A percentile compares a stretch with the other conserved stretches of the same genome.
These are phyloP conservation scores for Mycena capillaripes DNA, from an alignment of 768 basidiomycete species.

Conservation along the genomic window DNA sequence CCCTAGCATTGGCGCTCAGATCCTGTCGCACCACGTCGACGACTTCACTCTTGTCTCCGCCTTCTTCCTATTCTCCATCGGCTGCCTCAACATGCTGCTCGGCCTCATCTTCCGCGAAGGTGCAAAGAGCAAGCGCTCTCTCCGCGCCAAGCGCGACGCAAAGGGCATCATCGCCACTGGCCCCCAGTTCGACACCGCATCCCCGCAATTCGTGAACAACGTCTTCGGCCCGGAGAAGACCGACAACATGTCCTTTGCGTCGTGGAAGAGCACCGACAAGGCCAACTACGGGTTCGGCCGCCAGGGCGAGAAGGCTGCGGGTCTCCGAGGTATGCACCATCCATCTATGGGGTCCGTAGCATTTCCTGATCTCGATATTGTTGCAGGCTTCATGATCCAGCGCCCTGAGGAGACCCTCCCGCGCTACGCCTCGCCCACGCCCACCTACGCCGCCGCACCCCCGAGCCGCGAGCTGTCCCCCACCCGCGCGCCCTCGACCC, in stretches of 20 bases:
- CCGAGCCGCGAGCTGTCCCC: constrained; percentile 3
- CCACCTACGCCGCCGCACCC: constrained; percentile 28
- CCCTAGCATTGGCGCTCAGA: constrained; percentile 72
- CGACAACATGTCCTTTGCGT: constrained; percentile 29
- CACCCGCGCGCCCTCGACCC: constrained; percentile 15
- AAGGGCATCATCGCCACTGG: constrained; percentile 65
- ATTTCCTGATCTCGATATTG: neutral
- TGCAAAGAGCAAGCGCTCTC: constrained; percentile 75
- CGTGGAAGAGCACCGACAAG: constrained; percentile 54
- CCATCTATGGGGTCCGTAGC: neutral
- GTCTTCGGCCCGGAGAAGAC: constrained; percentile 46
- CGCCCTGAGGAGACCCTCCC: constrained; percentile 72
- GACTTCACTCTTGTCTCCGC: constrained; percentile 89
- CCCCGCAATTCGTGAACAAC: constrained; percentile 52
- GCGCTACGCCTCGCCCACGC: constrained; percentile 60
- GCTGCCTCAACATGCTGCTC: constrained; percentile 85
- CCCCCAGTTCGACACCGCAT: constrained; percentile 51
- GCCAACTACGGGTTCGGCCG: constrained; percentile 82
- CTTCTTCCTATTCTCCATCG: constrained; percentile 87
- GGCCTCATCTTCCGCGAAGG: constrained; percentile 84
- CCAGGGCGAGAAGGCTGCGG: constrained; percentile 85
- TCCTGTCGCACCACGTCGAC: constrained; percentile 84
- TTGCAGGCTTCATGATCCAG: constrained; percentile 62
- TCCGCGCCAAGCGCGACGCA: constrained; percentile 67
- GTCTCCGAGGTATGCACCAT: constrained; percentile 53